Base-by-base conservation (phyloP, 2,329 filamentous ascomycete genomes). In the Waltergamsia citrina region DNA sequence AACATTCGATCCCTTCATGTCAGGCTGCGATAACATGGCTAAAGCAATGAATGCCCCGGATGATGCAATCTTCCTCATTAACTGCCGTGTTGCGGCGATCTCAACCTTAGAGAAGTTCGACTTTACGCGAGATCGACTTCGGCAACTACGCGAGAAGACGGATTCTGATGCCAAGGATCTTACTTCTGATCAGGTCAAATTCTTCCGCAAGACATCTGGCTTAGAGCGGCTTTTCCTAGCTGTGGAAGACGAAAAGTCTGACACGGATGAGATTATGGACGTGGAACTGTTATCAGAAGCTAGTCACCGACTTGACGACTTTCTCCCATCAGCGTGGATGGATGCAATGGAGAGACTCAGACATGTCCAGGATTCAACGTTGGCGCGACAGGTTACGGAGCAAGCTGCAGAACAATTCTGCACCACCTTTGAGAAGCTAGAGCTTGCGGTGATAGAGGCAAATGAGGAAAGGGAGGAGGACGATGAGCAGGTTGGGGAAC, bases 271-370 rank as follows among this genome's bases (percentile, higher is more conserved):
- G 11, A 67, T 75, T 32, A 54, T 84, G 5, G 63, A 67, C 28
- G 68, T 37, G 29, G 40, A 68, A 10, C 67, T 38, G 0, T 64
- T 96, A n/a, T 60, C 71, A 2, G 60, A 67, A 32, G 78, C 81
- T 3, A 85, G 85, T 46, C 84, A 88, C 47, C 72, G 70, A 26
- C 67, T 98, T 6, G 92, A 98, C 50, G 79, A 86, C 40, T 98
- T 96, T 59, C 65, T 98, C 17, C 88, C 92, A 0, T 93, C 86
- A 2, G 92, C 90, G 3, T 69, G 94, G 20, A 90, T 95, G 67
- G 92, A 98, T 52, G 88, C 88, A 3, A 78, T 85, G 46, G 83
- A 92, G 33, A 85, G 86, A 39, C 57, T 96, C 18, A 81, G 80
- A 42, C 66, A 74, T 27, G 60, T 98, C 2, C 78, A 82, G 41